Conservation (phyloP, 345 rosid genomes). For the Brassica juncea region DNA sequence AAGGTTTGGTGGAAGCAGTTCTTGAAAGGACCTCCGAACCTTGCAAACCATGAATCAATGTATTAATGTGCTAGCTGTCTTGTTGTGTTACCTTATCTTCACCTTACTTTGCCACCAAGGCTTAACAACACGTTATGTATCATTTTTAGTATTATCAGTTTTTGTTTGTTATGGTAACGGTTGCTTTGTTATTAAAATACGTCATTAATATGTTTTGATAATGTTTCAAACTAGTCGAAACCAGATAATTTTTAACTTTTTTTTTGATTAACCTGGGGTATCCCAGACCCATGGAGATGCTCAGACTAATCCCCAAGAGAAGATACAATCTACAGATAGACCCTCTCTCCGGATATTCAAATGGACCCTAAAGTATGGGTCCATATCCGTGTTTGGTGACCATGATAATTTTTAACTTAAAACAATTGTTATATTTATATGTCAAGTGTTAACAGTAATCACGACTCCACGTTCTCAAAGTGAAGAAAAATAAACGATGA, state of each 20-base stretch:
- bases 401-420: neutral
- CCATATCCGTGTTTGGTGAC: too few relatives aligned
- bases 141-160: neutral
- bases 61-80: conserved; percentile 25
- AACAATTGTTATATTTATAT: neutral
- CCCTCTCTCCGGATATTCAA: too few relatives aligned
- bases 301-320: too few relatives aligned
- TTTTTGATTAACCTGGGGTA: too few relatives aligned
- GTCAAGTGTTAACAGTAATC: neutral
- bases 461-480: neutral
- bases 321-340: too few relatives aligned
- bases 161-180: neutral
- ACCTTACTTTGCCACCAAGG: conserved; percentile 36
- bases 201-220: neutral
- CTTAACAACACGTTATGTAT: conserved; percentile 14
- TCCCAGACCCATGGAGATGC: too few relatives aligned
- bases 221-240: conserved; percentile 11
- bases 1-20: conserved; percentile 40
- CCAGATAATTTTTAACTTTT: neutral
- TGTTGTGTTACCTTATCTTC: conserved; percentile 30
- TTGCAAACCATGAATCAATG: conserved; percentile 32
- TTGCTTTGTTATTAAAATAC: conserved; percentile 33
- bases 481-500: neutral
- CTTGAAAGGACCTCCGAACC: conserved; percentile 38
- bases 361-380: too few relatives aligned